Conservation (phyloP, 1,139 yeast species). For the Saccharomyces hybrid region DNA sequence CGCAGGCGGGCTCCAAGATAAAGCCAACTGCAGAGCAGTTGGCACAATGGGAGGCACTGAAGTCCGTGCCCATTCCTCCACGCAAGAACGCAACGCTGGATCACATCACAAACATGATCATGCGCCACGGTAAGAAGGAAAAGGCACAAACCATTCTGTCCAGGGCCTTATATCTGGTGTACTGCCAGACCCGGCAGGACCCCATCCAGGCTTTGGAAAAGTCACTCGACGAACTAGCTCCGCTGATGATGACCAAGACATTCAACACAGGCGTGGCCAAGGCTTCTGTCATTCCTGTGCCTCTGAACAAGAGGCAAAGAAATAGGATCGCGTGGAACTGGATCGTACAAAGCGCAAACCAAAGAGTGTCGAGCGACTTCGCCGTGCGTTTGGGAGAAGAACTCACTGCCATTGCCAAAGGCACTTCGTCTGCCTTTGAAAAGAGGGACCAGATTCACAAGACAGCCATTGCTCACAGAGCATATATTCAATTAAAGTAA, state of each 20-base stretch:
- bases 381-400: constrained; percentile 90
- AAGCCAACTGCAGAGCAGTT: constrained; percentile 55
- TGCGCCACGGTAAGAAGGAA: constrained; percentile 89
- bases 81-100: constrained; percentile 63
- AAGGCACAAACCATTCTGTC: constrained; percentile 68
- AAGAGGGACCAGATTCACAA: constrained; percentile 79
- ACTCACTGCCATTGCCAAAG: constrained; percentile 66
- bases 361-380: constrained; percentile 72
- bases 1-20: constrained; percentile 18
- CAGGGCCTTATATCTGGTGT: constrained; percentile 71
- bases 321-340: constrained; percentile 80
- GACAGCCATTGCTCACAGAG: constrained; percentile 75
- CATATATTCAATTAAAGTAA: constrained; percentile 48
- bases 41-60: constrained; percentile 44
- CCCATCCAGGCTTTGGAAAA: constrained; percentile 72
- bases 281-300: constrained; percentile 71
- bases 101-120: constrained; percentile 75
- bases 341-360: constrained; percentile 79
- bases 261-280: constrained; percentile 84
- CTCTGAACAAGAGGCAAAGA: constrained; percentile 76
- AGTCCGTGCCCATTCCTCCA: constrained; percentile 51
- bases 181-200: constrained; percentile 36
- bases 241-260: constrained; percentile 71
- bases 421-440: constrained; percentile 77
- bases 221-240: constrained; percentile 77